Conservation (phyloP, 1,284 basidiomycete species). For the Rhodotorula sp. region DNA sequence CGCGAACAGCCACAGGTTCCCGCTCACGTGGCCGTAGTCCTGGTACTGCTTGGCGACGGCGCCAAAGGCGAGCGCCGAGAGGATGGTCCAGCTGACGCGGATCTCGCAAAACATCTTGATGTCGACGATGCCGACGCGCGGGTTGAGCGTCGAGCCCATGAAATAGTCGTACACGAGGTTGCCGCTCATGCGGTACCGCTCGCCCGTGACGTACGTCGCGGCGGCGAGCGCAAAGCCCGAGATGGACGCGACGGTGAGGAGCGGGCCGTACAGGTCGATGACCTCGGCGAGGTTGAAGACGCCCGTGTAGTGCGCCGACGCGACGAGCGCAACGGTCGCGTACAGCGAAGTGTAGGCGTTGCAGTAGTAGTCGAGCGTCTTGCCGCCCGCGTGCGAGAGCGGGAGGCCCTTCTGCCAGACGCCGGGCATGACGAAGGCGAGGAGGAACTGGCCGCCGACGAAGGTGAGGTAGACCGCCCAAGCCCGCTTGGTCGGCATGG, state of each 20-base stretch:
- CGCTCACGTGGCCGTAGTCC: conserved; percentile 84
- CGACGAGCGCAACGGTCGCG: conserved; percentile 75
- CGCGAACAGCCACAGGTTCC: conserved; percentile 96
- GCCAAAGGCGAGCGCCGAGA: conserved; percentile 89
- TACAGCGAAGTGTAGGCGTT: conserved; percentile 89
- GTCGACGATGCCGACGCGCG: conserved; percentile 88
- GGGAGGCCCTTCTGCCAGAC: conserved; percentile 91
- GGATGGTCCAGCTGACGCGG: conserved; percentile 93
- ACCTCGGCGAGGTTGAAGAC: conserved; percentile 91
- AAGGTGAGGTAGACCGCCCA: conserved; percentile 87
- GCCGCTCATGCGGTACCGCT: conserved; percentile 87
- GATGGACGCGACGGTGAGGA: conserved; percentile 96
- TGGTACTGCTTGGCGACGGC: conserved; percentile 97
- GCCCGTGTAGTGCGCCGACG: conserved; percentile 72
- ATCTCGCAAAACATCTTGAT: conserved; percentile 99
- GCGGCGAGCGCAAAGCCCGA: conserved; percentile 81
- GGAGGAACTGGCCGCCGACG: conserved; percentile 82
- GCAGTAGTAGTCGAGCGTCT: conserved; percentile 93
- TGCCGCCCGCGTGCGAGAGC: conserved; percentile 86
- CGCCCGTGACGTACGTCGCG: conserved; percentile 75
- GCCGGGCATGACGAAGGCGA: conserved; percentile 89
- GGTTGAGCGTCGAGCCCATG: conserved; percentile 95
- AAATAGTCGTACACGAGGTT: conserved; percentile 87
- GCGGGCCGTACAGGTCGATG: conserved; percentile 93
- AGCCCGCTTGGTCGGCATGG: conserved; percentile 83